Base-by-base conservation (phyloP, 345 rosid genomes). In the Citrus reticulata region DNA sequence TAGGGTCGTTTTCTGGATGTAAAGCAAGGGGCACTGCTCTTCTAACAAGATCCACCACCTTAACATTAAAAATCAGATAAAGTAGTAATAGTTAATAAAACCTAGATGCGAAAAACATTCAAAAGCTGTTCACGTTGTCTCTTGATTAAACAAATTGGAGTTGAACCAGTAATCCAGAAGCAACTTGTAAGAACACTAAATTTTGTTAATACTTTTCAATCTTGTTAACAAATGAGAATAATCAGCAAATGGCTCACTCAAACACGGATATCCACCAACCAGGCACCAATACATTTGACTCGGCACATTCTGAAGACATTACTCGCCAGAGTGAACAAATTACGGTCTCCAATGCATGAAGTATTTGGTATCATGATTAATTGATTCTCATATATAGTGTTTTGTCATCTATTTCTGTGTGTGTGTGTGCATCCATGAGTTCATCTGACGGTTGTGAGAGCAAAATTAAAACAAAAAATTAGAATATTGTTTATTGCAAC, bases 31-130 rank as follows among this genome's bases (percentile, higher is more conserved):
- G 99, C 59, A 96, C 79, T 40, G 98, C 98, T 81, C 84, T 91
- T 81, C 90, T 89, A 49, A 96, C 88, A 85, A 91, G 85, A 80
- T 93, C 97, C 83, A 94, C 99, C 78, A 96, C 94, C 99, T 96
- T 71, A 58, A 42, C 62, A 78, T 30, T 29, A 35, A 49, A 39
- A 77, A 69, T 11, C 24, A 71, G 49, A 60, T 22, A 46, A 16
- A 77, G 40, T 32, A 72, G 19, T 63, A 35, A 40, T 49, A 63
- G 68, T 46, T 46, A 64, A 29, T 34, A 27, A 30, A 71, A 69
- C 65, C 71, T 25, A 22, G 22, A 65, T 13, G 30, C 17, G 20
- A 27, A 19, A 4, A 67, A 77, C 55, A 19, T 40, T 24, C 65
- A 42, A 72, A 60, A 77, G 61, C 80, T 20, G 25, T 30, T 58